Evolutionary conservation across 805 yeast species (phyloP).

Genomic region (Metschnikowia vanudenii): DNA sequence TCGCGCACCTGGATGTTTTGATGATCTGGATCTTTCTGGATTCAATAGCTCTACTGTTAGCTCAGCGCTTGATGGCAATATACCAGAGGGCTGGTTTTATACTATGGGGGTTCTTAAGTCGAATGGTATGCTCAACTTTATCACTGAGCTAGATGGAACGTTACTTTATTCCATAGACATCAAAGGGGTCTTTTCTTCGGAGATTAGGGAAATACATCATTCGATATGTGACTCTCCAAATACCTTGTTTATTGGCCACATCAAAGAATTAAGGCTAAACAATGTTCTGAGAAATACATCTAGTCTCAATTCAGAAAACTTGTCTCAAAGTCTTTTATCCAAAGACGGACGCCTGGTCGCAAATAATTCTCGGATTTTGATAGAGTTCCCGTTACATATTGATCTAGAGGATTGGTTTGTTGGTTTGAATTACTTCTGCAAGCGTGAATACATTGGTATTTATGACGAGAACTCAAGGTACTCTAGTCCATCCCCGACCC

Average conservation of each 20-base stretch:
- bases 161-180: slow-evolving; percentile 58
- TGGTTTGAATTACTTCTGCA: slow-evolving; percentile 61
- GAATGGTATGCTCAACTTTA: slow-evolving; percentile 58
- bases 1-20: slow-evolving; percentile 33
- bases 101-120: slow-evolving; percentile 69
- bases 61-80: slow-evolving; percentile 8
- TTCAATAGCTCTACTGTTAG: background rate
- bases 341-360: slow-evolving; percentile 35
- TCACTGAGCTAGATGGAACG: slow-evolving; percentile 64
- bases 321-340: slow-evolving; percentile 24
- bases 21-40: slow-evolving; percentile 8
- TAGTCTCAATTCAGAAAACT: slow-evolving; percentile 21
- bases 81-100: slow-evolving; percentile 64
- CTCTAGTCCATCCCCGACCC: slow-evolving; percentile 7
- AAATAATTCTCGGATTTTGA: slow-evolving; percentile 44
- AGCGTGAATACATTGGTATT: slow-evolving; percentile 50
- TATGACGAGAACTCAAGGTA: slow-evolving; percentile 13
- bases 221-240: slow-evolving; percentile 61
- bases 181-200: slow-evolving; percentile 51
- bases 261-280: slow-evolving; percentile 50
- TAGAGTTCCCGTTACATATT: slow-evolving; percentile 63
- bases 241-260: slow-evolving; percentile 55
- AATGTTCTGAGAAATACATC: slow-evolving; percentile 36
- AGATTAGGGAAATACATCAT: slow-evolving; percentile 61
- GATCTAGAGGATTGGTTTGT: slow-evolving; percentile 80